These are phyloP conservation scores for Auriscalpium orientale DNA, from an alignment of 768 basidiomycete genomes.

Conservation along the genomic window DNA sequence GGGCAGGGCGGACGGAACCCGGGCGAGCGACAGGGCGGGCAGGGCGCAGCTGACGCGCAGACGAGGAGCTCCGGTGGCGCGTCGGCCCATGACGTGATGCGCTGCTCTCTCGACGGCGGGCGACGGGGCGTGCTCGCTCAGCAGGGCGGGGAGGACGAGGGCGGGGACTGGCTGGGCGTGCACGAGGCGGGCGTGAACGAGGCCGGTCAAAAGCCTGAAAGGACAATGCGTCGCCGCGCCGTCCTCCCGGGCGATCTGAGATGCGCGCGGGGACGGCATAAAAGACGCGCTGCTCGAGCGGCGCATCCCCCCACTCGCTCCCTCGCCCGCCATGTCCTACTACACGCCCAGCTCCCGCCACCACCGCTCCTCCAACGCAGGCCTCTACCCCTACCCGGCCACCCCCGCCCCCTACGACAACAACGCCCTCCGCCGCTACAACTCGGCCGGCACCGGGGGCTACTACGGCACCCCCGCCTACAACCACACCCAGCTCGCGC, in stretches of 20 bases:
- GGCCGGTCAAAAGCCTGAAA: background rate
- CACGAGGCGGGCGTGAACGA: too few relatives aligned
- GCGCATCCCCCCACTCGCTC: background rate
- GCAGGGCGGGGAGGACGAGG: too few relatives aligned
- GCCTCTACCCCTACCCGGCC: conserved; percentile 15
- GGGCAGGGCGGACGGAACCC: background rate
- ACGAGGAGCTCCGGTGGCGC: background rate
- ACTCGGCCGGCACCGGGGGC: background rate
- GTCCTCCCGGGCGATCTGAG: background rate
- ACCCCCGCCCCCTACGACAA: conserved; percentile 19
- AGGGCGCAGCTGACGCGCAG: background rate
- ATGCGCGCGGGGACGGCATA: background rate
- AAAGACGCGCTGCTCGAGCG: background rate
- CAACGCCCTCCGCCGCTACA: conserved; percentile 11
- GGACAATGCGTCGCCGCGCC: background rate
- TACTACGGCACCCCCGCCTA: conserved; percentile 2
- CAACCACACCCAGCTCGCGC: conserved; percentile 6
- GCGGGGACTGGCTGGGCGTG: too few relatives aligned
- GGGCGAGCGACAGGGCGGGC: background rate
- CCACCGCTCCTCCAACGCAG: conserved; percentile 16
- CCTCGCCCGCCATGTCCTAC: conserved; percentile 12
- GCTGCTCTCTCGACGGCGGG: too few relatives aligned
- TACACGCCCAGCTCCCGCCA: conserved; percentile 18
- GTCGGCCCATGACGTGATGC: too few relatives aligned
- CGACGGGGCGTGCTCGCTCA: too few relatives aligned